phyloP scores from a whole-genome alignment of 805 yeast species.

The Pichia occidentalis region DNA sequence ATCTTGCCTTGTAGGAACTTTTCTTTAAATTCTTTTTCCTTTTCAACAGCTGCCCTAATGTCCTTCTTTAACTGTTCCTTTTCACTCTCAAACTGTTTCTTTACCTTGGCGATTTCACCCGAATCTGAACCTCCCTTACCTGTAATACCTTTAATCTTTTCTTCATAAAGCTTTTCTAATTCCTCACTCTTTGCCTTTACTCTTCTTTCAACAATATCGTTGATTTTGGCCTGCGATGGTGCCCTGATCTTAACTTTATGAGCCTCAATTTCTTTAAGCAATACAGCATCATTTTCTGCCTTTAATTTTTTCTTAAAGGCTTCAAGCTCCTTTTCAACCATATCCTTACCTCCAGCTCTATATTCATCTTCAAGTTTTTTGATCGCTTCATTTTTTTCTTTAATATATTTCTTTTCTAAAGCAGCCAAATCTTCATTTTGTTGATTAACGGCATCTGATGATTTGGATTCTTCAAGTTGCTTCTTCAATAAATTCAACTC shows the following conservation, averaged over 20 bases:
- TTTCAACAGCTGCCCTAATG: conserved; percentile 44
- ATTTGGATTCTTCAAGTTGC: conserved; percentile 1
- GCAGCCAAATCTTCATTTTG: conserved; percentile 13
- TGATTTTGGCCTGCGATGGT: conserved; percentile 33
- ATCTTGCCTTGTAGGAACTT: conserved; percentile 46
- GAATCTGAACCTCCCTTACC: conserved; percentile 4
- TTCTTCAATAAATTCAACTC: conserved; percentile 5
- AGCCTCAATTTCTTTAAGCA: conserved; percentile 25
- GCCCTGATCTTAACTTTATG: conserved; percentile 33
- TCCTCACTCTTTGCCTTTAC: conserved; percentile 30
- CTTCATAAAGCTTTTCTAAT: conserved; percentile 28
- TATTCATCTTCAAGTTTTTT: conserved; percentile 19
- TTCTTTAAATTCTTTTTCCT: conserved; percentile 53
- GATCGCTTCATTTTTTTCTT: conserved; percentile 18
- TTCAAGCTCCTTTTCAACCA: conserved; percentile 21
- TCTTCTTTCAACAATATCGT: conserved; percentile 31
- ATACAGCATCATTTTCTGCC: conserved; percentile 26
- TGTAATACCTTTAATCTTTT: conserved; percentile 15
- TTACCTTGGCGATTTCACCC: conserved; percentile 15
- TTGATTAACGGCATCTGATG: neutral
- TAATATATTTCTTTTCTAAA: conserved; percentile 14
- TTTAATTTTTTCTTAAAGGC: conserved; percentile 17
- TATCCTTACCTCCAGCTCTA: conserved; percentile 12
- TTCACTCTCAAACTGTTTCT: conserved; percentile 21
- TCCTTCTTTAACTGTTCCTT: conserved; percentile 37